phyloP scores from a whole-genome alignment of 148 eudicot genomes.

The Silene uniflora region DNA sequence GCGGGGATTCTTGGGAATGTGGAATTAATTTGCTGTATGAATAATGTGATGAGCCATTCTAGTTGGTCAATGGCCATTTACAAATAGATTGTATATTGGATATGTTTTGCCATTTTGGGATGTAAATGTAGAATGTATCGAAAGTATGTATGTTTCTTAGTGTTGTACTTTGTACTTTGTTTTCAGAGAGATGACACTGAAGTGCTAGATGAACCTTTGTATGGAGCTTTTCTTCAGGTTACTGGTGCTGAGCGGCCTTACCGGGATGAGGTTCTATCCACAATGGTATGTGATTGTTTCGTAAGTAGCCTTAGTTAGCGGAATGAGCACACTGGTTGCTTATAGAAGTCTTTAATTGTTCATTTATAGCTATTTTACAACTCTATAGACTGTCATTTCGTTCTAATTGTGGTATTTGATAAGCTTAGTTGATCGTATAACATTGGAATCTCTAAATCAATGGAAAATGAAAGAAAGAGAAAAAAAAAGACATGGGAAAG shows the following conservation, averaged over 20 bases:
- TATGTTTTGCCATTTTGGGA: not conserved
- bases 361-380: no score
- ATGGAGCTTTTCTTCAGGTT: conserved; percentile 59
- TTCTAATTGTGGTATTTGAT: no score
- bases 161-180: conserved; percentile 10
- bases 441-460: no score
- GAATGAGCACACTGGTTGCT: not conserved
- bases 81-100: not conserved
- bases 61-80: not conserved
- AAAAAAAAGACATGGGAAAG: no score
- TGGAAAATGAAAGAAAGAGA: no score
- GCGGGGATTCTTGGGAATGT: not conserved
- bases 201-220: conserved; percentile 93
- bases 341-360: no score
- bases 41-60: not conserved
- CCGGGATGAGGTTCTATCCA: conserved; percentile 58
- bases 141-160: not conserved
- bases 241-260: conserved; percentile 80
- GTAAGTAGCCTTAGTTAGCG: not conserved
- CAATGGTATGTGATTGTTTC: conserved; percentile 43
- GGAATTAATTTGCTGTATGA: not conserved
- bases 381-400: no score
- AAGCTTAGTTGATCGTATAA: no score
- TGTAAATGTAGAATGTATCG: no score
- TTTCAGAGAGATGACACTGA: conserved; percentile 82